Conservation (phyloP, 2,329 filamentous ascomycete genomes). For the Alternaria atra region DNA sequence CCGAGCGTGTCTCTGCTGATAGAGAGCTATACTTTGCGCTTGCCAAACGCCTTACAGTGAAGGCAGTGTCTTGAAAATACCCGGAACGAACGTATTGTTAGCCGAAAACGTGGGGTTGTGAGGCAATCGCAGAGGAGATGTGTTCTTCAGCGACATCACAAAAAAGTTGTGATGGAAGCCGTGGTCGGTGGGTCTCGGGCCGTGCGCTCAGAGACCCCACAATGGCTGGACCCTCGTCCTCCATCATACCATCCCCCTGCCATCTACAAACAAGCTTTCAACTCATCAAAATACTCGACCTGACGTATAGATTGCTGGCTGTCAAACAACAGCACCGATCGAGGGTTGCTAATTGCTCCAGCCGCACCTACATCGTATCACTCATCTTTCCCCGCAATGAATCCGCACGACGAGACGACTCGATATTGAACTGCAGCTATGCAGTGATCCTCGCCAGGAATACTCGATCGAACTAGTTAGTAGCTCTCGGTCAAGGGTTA, state of each 20-base stretch:
- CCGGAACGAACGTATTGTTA: neutral
- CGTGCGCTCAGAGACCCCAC: slow-evolving; percentile 5
- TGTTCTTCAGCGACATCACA: slow-evolving; percentile 6
- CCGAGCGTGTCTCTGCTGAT: slow-evolving; percentile 14
- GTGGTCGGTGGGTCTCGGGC: slow-evolving; percentile 17
- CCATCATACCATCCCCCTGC: neutral
- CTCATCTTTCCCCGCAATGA: neutral
- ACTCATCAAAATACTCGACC: neutral
- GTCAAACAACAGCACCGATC: neutral
- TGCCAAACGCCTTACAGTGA: slow-evolving; percentile 5
- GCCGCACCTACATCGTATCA: neutral
- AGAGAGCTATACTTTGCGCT: neutral
- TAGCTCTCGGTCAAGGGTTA: neutral
- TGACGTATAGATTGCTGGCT: neutral
- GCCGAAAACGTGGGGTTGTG: neutral
- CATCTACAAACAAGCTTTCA: neutral
- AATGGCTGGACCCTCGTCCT: slow-evolving; percentile 2
- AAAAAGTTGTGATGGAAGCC: slow-evolving; percentile 27
- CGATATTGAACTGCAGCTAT: neutral
- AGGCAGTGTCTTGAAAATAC: neutral
- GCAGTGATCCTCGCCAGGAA: slow-evolving; percentile 1
- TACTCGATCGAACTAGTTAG: neutral
- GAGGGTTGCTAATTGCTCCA: neutral
- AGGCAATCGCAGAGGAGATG: slow-evolving; percentile 18
- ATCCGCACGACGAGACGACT: neutral